phyloP scores from a whole-genome alignment of 495 filamentous ascomycete species.

The Immersiella caudata region DNA sequence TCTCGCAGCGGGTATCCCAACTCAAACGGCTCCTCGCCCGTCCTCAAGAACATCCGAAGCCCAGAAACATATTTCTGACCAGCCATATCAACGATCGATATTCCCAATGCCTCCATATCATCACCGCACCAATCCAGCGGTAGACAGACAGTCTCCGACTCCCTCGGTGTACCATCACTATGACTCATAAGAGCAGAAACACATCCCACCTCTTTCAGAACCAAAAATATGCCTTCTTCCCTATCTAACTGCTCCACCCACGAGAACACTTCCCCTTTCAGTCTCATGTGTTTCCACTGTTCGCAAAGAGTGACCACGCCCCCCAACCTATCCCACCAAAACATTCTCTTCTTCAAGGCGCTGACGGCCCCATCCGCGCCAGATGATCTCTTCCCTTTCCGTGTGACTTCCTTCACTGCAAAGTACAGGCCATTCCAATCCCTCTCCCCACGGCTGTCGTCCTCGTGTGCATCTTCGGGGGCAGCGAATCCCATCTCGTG shows the following conservation, averaged over 20 bases:
- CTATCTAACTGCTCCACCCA: slow-evolving; percentile 3
- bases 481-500: slow-evolving; percentile 29
- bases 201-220: not conserved
- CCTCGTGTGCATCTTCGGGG: not conserved
- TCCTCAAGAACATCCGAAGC: slow-evolving; percentile 11
- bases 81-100: slow-evolving; percentile 20
- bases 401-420: not conserved
- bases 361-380: not conserved
- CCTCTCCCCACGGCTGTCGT: not conserved
- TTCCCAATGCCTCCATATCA: slow-evolving; percentile 6
- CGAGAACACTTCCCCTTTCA: slow-evolving; percentile 12
- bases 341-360: slow-evolving; percentile 20
- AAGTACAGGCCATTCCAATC: slow-evolving; percentile 32
- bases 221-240: not conserved
- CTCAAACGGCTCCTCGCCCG: not conserved
- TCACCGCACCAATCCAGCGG: not conserved
- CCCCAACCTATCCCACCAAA: slow-evolving; percentile 25
- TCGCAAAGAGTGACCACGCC: not conserved
- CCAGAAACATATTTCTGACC: slow-evolving; percentile 20
- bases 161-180: slow-evolving; percentile 12
- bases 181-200: slow-evolving; percentile 1
- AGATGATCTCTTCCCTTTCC: not conserved
- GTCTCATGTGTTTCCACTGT: not conserved
- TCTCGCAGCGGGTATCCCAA: slow-evolving; percentile 17
- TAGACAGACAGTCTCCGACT: slow-evolving; percentile 15